phyloP scores from a whole-genome alignment of 164 flowering plant species.

The Tetracentron sinense region DNA sequence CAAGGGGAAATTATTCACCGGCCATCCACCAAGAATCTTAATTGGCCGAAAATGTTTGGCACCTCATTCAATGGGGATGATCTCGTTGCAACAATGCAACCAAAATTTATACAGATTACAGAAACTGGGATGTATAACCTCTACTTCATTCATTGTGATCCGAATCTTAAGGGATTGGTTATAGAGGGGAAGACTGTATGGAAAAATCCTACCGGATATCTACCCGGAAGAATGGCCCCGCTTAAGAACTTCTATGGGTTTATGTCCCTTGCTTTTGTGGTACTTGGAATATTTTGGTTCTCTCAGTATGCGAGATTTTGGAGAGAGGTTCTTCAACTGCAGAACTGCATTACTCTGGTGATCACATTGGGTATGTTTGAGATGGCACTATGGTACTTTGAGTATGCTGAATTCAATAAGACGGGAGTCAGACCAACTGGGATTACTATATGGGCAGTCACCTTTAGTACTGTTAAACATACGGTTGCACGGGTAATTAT shows the following conservation, averaged over 20 bases:
- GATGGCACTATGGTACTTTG: constrained; percentile 95
- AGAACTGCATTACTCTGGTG: constrained; percentile 90
- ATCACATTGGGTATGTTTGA: constrained; percentile 94
- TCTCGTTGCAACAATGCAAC: constrained; percentile 40
- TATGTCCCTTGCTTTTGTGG: constrained; percentile 86
- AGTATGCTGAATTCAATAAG: constrained; percentile 81
- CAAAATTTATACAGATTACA: constrained; percentile 58
- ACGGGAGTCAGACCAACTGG: constrained; percentile 84
- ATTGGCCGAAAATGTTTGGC: constrained; percentile 84
- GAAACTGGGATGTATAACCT: constrained; percentile 95
- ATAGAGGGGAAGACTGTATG: constrained; percentile 87
- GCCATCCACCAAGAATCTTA: constrained; percentile 56
- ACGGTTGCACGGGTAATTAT: constrained; percentile 79
- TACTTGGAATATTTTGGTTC: constrained; percentile 91
- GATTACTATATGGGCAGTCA: constrained; percentile 93
- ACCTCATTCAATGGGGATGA: constrained; percentile 51
- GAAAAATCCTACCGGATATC: constrained; percentile 95
- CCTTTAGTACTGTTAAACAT: too few species aligned
- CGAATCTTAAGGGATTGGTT: constrained; percentile 53
- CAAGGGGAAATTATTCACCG: constrained; percentile 76
- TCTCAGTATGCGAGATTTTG: constrained; percentile 92
- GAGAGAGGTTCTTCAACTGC: constrained; percentile 85
- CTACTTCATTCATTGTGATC: constrained; percentile 91
- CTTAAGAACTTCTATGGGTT: constrained; percentile 81
- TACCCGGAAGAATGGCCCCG: constrained; percentile 99